These are phyloP conservation scores for Trypanosoma scelopori DNA, from an alignment of 208 protist species.

Conservation along the genomic window DNA sequence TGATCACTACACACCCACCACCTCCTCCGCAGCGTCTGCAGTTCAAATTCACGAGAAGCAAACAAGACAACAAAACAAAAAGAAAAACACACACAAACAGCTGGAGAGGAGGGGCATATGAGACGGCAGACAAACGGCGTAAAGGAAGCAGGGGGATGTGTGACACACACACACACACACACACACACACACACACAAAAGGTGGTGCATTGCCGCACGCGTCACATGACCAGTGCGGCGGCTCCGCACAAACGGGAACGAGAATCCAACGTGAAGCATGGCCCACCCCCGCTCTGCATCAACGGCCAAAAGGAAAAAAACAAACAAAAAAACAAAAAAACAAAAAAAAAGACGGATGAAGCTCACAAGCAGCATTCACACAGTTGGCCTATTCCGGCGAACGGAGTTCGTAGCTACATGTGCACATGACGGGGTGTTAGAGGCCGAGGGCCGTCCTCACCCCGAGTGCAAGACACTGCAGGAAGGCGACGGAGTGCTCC, in stretches of 20 bases:
- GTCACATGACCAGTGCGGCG: background rate
- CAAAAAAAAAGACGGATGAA: background rate
- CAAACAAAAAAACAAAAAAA: no score
- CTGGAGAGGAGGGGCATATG: background rate
- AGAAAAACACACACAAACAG: slow-evolving; percentile 5
- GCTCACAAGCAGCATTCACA: background rate
- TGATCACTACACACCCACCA: slow-evolving; percentile 9
- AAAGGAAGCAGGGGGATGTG: no score
- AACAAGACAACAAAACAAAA: slow-evolving; percentile 8
- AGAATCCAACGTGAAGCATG: background rate
- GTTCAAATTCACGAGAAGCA: background rate
- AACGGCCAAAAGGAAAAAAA: slow-evolving; percentile 15
- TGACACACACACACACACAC: no score
- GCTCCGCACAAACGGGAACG: no score
- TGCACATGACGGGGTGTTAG: background rate
- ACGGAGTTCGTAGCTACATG: no score
- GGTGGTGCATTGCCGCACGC: background rate
- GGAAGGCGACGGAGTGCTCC: slow-evolving; percentile 64
- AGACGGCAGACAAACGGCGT: no score
- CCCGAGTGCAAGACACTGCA: slow-evolving; percentile 62
- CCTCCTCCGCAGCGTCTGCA: no score
- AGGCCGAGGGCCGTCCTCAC: slow-evolving; percentile 29
- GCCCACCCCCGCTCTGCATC: background rate
- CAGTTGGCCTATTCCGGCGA: no score
- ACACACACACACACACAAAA: no score